phyloP scores from a whole-genome alignment of 805 yeast species.

The Saccharomycopsis olivae region DNA sequence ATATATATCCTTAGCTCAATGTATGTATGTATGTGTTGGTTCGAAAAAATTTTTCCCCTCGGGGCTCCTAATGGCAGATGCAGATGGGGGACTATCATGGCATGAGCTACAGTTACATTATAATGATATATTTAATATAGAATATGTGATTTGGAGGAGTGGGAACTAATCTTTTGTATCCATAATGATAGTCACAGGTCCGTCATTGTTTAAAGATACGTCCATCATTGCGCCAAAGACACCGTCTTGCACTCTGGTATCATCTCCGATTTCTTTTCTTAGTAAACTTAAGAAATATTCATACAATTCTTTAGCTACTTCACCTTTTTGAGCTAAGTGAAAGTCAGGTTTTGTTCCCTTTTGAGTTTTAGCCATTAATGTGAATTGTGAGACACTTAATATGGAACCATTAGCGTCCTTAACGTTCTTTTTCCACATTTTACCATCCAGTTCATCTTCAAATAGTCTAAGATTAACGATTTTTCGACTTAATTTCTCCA shows the following conservation, averaged over 20 bases:
- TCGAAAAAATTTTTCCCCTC: too few relatives aligned
- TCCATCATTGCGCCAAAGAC: conserved; percentile 97
- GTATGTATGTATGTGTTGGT: too few relatives aligned
- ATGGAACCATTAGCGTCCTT: conserved; percentile 62
- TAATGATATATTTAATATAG: too few relatives aligned
- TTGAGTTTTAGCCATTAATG: conserved; percentile 71
- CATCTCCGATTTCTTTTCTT: conserved; percentile 43
- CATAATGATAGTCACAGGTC: conserved; percentile 14
- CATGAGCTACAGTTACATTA: too few relatives aligned
- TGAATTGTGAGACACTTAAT: conserved; percentile 85
- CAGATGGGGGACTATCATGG: too few relatives aligned
- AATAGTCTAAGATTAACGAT: conserved; percentile 58
- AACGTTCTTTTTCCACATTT: conserved; percentile 68
- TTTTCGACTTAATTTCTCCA: conserved; percentile 56
- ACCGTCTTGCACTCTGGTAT: conserved; percentile 76
- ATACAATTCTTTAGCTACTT: conserved; percentile 32
- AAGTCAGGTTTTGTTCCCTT: conserved; percentile 96
- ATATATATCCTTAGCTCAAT: too few relatives aligned
- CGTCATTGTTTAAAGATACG: conserved; percentile 70
- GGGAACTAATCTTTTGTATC: conserved; percentile 16
- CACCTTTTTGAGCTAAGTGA: conserved; percentile 83
- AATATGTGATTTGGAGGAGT: too few relatives aligned
- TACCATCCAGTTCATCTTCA: conserved; percentile 55
- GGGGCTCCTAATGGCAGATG: too few relatives aligned
- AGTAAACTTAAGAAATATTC: conserved; percentile 40